A percentile compares a stretch with the other conserved stretches of the same genome.
phyloP scores from a whole-genome alignment of 139 green algal species.

The Chloropicon primus region DNA sequence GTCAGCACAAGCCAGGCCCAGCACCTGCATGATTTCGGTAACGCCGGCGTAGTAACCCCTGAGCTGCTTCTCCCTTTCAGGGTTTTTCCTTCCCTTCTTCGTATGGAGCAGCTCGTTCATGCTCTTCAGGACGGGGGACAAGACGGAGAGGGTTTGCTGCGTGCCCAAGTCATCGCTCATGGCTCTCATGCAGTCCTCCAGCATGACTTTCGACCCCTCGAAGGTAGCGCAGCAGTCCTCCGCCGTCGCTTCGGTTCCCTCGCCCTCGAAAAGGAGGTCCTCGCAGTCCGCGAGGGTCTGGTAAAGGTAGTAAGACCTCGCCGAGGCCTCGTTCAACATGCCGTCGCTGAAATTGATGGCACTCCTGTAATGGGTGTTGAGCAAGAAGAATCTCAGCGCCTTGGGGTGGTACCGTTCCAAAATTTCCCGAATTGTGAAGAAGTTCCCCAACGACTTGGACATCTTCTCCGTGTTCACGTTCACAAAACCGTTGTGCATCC shows the following conservation, averaged over 20 bases:
- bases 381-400: constrained; percentile 85
- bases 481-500: constrained; percentile 86
- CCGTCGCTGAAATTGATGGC: constrained; percentile 75
- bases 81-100: constrained; percentile 40
- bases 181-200: not conserved
- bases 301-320: constrained; percentile 78
- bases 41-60: not conserved
- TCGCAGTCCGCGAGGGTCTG: constrained; percentile 54
- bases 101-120: constrained; percentile 70
- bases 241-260: not conserved
- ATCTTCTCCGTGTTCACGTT: constrained; percentile 95
- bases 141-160: constrained; percentile 3
- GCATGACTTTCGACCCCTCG: not conserved
- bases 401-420: constrained; percentile 60
- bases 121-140: constrained; percentile 63
- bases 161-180: not conserved
- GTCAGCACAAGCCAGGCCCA: not conserved
- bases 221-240: constrained; percentile 7
- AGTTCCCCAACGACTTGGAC: constrained; percentile 93
- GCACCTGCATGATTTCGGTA: not conserved
- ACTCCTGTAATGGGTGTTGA: constrained; percentile 80
- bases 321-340: constrained; percentile 28
- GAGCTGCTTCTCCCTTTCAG: not conserved
- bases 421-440: constrained; percentile 93
- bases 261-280: constrained; percentile 6